phyloP scores from a whole-genome alignment of 176 grass and related monocot species.

The Eleusine coracana region DNA sequence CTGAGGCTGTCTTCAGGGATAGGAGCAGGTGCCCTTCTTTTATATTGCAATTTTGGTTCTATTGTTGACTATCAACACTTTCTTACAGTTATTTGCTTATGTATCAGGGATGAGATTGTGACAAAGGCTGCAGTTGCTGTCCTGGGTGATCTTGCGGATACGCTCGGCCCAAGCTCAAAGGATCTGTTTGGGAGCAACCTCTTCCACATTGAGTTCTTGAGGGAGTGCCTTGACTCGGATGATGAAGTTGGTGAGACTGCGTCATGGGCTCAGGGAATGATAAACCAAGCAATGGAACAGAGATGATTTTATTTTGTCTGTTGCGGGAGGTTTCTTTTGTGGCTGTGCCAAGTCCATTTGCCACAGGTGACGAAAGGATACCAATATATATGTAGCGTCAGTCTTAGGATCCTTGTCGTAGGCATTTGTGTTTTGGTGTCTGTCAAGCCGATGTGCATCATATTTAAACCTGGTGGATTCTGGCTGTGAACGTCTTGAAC shows the following conservation, averaged over 20 bases:
- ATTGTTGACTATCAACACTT: constrained; percentile 19
- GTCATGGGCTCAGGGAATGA: constrained; percentile 68
- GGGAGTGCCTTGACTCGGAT: constrained; percentile 64
- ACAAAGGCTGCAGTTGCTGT: constrained; percentile 84
- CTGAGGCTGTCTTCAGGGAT: constrained; percentile 73
- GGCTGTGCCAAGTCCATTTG: constrained; percentile 53
- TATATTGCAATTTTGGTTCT: constrained; percentile 19
- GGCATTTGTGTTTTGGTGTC: constrained; percentile 41
- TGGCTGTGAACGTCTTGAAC: constrained; percentile 47
- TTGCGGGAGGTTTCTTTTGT: constrained; percentile 43
- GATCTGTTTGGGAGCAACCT: constrained; percentile 56
- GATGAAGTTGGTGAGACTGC: constrained; percentile 80
- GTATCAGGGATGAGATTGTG: constrained; percentile 74
- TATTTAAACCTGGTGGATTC: constrained; percentile 36
- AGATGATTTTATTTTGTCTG: constrained; percentile 25
- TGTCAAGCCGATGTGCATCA: constrained; percentile 34
- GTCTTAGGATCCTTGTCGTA: constrained; percentile 49
- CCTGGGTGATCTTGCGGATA: constrained; percentile 78
- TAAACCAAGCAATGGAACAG: constrained; percentile 65
- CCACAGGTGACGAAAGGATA: constrained; percentile 46
- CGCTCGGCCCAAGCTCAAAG: constrained; percentile 64
- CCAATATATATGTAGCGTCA: constrained; percentile 50
- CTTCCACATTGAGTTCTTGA: constrained; percentile 76
- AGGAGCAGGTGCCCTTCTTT: constrained; percentile 55
- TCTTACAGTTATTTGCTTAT: constrained; percentile 4